Base-by-base conservation (phyloP, 176 grass and related monocot species). In the Bothriochloa decipiens region DNA sequence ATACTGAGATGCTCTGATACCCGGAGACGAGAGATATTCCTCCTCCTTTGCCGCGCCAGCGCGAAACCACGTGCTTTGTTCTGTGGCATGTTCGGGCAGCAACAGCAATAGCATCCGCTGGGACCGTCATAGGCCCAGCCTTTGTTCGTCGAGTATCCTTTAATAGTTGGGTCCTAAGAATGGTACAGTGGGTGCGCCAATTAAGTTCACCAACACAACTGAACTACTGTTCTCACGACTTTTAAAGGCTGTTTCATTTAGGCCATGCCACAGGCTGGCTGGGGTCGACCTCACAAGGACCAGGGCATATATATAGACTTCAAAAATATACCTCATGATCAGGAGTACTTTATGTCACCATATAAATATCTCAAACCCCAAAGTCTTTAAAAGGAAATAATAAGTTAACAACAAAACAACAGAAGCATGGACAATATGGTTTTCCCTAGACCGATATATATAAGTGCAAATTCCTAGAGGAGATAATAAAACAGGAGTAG, bases 141-240 rank as follows among this genome's bases (percentile, higher is more conserved):
- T 83, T 87, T 80, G 75, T 87, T 79, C 89, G 32, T 75, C 42
- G 61, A 37, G 36, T 41, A 41, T 41, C 80, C 61, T 90, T 83
- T 83, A 83, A 80, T 69, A 75, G 74, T 12, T 79, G 80, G 88
- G 80, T 60, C 68, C 88, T 78, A 74, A 61, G 75, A 62, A 29
- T 78, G 79, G 15, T 68, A 49, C 84, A 87, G 75, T 83, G 14
- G 84, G 62, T 90, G 80, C 16, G 26, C 26, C 29, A 64, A 60
- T 87, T 83, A 82, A 82, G 7, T 65, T 82, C 49, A 66, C 50
- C 75, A 35, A 23, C 84, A 26, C 6, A 83, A 70, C 65, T 50
- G 89, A 87, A 75, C 80, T 75, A 49, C 52, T 80, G 33, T 1
- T 4, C 33, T 35, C 4, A 35, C 4, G 1, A 58, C 65, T 67